Conservation (phyloP, 2,329 filamentous ascomycete species). For the Fragosphaeria purpurea region DNA sequence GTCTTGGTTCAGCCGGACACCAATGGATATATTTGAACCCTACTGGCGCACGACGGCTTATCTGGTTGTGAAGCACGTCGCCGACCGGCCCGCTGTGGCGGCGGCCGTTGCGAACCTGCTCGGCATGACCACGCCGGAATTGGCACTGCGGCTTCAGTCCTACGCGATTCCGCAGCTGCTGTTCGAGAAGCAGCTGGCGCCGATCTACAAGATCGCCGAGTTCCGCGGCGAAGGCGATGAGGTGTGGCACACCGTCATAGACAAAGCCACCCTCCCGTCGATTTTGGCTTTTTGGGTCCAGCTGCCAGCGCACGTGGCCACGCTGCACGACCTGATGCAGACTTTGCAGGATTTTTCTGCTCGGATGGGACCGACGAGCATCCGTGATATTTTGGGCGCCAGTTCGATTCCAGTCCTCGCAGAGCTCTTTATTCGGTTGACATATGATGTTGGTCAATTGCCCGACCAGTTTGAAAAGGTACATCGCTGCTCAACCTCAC, state of each 20-base stretch:
- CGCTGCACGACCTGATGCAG: slow-evolving; percentile 12
- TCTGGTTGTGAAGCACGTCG: slow-evolving; percentile 71
- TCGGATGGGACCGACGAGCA: slow-evolving; percentile 7
- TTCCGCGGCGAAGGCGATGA: slow-evolving; percentile 59
- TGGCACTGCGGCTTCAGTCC: slow-evolving; percentile 66
- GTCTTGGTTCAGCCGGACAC: slow-evolving; percentile 49
- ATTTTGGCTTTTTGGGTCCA: slow-evolving; percentile 36
- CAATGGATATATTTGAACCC: slow-evolving; percentile 64
- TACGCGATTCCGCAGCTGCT: slow-evolving; percentile 83
- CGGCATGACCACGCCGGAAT: slow-evolving; percentile 61
- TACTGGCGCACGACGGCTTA: slow-evolving; percentile 85
- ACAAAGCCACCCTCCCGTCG: slow-evolving; percentile 44
- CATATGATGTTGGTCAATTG: slow-evolving; percentile 1
- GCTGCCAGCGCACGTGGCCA: slow-evolving; percentile 5
- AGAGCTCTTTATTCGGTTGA: slow-evolving; percentile 13
- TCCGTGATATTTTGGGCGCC: slow-evolving; percentile 13
- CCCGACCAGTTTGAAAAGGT: slow-evolving; percentile 7
- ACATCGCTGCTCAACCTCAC: background rate
- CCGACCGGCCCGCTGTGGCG: slow-evolving; percentile 69
- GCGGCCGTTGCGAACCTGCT: slow-evolving; percentile 73
- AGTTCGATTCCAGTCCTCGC: slow-evolving; percentile 10
- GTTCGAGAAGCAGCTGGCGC: slow-evolving; percentile 54
- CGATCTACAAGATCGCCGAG: slow-evolving; percentile 67
- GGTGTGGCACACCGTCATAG: slow-evolving; percentile 43
- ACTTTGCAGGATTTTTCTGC: slow-evolving; percentile 9